Base-by-base conservation (phyloP, 345 rosid species). In the Populus nigra region DNA sequence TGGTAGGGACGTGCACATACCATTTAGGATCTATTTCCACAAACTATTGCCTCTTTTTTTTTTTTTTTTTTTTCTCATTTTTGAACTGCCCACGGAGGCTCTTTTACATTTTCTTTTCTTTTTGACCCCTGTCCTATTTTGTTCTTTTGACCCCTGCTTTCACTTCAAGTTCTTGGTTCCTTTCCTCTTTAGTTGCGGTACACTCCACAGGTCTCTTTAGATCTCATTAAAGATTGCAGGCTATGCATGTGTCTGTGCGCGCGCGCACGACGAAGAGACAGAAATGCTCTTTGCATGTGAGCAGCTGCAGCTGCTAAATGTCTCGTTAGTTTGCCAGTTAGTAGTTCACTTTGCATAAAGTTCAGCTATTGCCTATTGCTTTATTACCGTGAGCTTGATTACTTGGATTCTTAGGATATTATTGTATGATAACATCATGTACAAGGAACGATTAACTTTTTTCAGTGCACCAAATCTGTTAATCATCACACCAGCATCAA, bases 271-370 rank as follows among this genome's bases (percentile, higher is more conserved):
- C 66, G 18, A 33, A 71, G 13, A 5, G 66, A 33, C 33, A 50
- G 53, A 77, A 79, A 78, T 77, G 78, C 74, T 57, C 8, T 33
- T 55, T 72, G 70, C 88, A 86, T 80, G 84, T 79, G 87, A 86
- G 84, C 87, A 73, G 89, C 81, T 86, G 83, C 85, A 89, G 72
- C 91, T 82, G 84, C 83, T 78, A 11, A 33, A 45, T 59, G 49
- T 33, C 72, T 68, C 45, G 70, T n/a, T 31, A 45, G 72, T 73
- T 11, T 39, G n/a, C 59, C 76, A 57, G 65, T 16, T 53, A 15
- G 53, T 15, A 47, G 53, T 45, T 78, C 35, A 66, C 81, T 84
- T 80, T 81, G 73, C 71, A 73, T 57, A 80, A 82, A 82, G 83
- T 70, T 73, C 31, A 71, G 39, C 38, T 65, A 65, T 45, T 71